Conservation (phyloP, 2,329 filamentous ascomycete species). For the Aspergillus thermomutatus region DNA sequence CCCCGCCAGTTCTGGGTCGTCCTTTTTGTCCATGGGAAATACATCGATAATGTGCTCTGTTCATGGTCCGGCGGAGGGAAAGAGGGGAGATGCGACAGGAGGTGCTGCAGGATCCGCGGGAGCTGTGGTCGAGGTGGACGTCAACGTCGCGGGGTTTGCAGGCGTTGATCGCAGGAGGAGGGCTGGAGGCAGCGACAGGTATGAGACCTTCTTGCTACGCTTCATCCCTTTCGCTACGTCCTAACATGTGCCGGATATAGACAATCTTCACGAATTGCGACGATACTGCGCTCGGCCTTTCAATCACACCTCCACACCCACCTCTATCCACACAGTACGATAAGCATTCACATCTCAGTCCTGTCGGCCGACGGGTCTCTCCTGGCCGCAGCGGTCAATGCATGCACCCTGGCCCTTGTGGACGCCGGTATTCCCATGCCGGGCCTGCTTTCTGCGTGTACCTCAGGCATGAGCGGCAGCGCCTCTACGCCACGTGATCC, state of each 20-base stretch:
- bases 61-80: slow-evolving; percentile 74
- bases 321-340: slow-evolving; percentile 83
- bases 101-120: slow-evolving; percentile 47
- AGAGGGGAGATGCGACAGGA: slow-evolving; percentile 47
- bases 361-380: slow-evolving; percentile 87
- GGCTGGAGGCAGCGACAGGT: slow-evolving; percentile 72
- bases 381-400: slow-evolving; percentile 86
- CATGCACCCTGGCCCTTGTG: slow-evolving; percentile 83
- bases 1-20: slow-evolving; percentile 85
- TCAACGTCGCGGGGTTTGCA: slow-evolving; percentile 83
- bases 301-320: slow-evolving; percentile 76
- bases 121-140: slow-evolving; percentile 73
- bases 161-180: slow-evolving; percentile 79
- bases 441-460: slow-evolving; percentile 85
- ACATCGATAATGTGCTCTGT: slow-evolving; percentile 95
- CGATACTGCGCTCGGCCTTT: slow-evolving; percentile 75
- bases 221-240: not conserved
- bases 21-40: slow-evolving; percentile 94
- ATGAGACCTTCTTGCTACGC: slow-evolving; percentile 29
- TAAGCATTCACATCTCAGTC: slow-evolving; percentile 79
- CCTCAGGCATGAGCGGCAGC: slow-evolving; percentile 64
- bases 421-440: slow-evolving; percentile 96
- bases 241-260: slow-evolving; percentile 43
- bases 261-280: slow-evolving; percentile 59
- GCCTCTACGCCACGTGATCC: slow-evolving; percentile 40